Percentiles rank a stretch among this genome's conserved stretches.
Evolutionary conservation across 1,284 basidiomycete species (phyloP).

Genomic region (Cryptococcus floricola): DNA sequence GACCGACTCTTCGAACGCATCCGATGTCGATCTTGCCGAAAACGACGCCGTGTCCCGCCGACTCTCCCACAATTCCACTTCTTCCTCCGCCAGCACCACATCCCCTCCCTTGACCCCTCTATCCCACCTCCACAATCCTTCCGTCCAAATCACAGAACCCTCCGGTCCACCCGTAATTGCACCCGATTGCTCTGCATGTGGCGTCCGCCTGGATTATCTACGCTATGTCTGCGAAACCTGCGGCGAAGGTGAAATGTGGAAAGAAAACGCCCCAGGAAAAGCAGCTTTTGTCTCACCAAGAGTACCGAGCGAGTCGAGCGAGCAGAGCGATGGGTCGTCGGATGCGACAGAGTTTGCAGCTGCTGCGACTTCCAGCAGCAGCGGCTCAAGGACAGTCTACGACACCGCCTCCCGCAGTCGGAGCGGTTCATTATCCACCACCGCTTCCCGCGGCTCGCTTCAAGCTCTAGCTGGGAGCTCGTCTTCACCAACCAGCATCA

Average conservation of each 20-base stretch:
- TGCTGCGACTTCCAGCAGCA: slow-evolving; percentile 1
- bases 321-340: slow-evolving; percentile 16
- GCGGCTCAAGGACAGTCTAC: slow-evolving; percentile 22
- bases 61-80: neutral
- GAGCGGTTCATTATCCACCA: slow-evolving; percentile 23
- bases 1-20: slow-evolving; percentile 30
- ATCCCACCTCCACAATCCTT: slow-evolving; percentile 1
- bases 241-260: slow-evolving; percentile 58
- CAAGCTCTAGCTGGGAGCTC: slow-evolving; percentile 18
- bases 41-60: neutral
- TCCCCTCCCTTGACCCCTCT: slow-evolving; percentile 21
- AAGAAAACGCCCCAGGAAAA: slow-evolving; percentile 31
- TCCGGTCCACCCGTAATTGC: slow-evolving; percentile 59
- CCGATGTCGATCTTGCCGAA: slow-evolving; percentile 18
- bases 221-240: slow-evolving; percentile 82
- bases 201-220: slow-evolving; percentile 65
- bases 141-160: slow-evolving; percentile 26
- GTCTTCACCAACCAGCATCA: slow-evolving; percentile 14
- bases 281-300: slow-evolving; percentile 19
- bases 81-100: slow-evolving; percentile 17
- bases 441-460: slow-evolving; percentile 13
- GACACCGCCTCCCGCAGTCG: slow-evolving; percentile 13
- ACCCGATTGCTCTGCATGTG: slow-evolving; percentile 76
- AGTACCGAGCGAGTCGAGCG: slow-evolving; percentile 9
- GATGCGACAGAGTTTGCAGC: slow-evolving; percentile 23